Conservation (phyloP, 208 protist genomes). For the Acanthamoeba lenticulata region DNA sequence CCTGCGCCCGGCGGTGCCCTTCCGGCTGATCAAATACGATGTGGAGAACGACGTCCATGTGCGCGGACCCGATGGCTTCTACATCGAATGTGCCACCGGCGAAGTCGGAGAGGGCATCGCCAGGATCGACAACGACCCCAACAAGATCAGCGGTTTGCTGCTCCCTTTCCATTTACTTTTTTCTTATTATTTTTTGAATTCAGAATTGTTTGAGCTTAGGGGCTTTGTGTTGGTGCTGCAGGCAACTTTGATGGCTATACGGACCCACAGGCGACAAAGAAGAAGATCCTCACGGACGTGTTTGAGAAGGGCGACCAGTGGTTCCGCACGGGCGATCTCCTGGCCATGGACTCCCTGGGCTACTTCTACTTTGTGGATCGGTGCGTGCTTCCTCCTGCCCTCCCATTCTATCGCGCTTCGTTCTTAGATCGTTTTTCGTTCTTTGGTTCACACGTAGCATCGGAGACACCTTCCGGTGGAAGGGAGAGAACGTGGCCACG, state of each 20-base stretch:
- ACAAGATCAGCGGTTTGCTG: background rate
- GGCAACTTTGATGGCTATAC: conserved; percentile 74
- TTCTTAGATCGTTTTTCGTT: background rate
- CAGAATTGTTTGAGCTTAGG: too few relatives aligned
- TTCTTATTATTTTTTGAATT: too few relatives aligned
- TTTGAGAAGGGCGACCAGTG: conserved; percentile 71
- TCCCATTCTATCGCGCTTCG: background rate
- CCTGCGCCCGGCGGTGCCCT: conserved; percentile 40
- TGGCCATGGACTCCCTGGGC: conserved; percentile 65
- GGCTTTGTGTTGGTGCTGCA: background rate
- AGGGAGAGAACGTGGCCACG: conserved; percentile 83
- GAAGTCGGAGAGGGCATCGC: conserved; percentile 72
- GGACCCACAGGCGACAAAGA: conserved; percentile 55
- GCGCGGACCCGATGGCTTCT: conserved; percentile 66
- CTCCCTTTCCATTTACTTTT: too few relatives aligned
- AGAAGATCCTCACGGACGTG: conserved; percentile 67
- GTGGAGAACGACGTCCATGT: conserved; percentile 59
- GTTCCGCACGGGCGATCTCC: conserved; percentile 76
- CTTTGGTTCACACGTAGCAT: background rate
- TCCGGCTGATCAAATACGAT: conserved; percentile 65
- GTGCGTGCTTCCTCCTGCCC: background rate
- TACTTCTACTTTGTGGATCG: conserved; percentile 79
- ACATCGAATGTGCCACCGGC: conserved; percentile 65
- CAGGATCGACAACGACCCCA: conserved; percentile 52
- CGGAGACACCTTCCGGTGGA: conserved; percentile 83